Conservation (phyloP, 1,284 basidiomycete genomes). For the Cutaneotrichosporon cavernicola region DNA sequence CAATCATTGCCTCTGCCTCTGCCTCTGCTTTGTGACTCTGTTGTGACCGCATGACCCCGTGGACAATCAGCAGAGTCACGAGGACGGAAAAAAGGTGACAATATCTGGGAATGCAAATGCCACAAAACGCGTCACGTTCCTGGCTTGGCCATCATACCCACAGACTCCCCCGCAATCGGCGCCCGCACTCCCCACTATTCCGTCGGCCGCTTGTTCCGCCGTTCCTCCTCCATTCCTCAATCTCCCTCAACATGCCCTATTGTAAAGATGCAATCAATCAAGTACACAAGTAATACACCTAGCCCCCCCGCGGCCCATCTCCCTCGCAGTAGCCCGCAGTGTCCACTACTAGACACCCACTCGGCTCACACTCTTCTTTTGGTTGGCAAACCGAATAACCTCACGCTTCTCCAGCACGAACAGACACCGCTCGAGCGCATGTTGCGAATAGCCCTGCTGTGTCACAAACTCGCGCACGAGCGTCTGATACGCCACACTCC, state of each 20-base stretch:
- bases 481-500: constrained; percentile 93
- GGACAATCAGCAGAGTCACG: no score
- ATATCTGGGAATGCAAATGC: not conserved
- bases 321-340: not conserved
- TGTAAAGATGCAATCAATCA: constrained; percentile 10
- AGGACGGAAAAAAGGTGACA: not conserved
- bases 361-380: constrained; percentile 56
- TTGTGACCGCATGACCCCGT: no score
- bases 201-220: no score
- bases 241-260: not conserved
- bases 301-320: not conserved
- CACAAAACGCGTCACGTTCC: not conserved
- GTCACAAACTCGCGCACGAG: constrained; percentile 94
- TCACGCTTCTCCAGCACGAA: constrained; percentile 95
- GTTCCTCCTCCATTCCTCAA: no score
- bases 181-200: not conserved
- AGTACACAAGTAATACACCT: constrained; percentile 9
- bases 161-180: not conserved
- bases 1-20: no score
- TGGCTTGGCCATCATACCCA: not conserved
- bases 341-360: constrained; percentile 35
- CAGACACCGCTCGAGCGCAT: constrained; percentile 88
- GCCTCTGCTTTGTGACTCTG: no score
- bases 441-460: constrained; percentile 83
- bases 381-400: constrained; percentile 81